Conservation (phyloP, 768 basidiomycete genomes). For the Suillus subluteus region DNA sequence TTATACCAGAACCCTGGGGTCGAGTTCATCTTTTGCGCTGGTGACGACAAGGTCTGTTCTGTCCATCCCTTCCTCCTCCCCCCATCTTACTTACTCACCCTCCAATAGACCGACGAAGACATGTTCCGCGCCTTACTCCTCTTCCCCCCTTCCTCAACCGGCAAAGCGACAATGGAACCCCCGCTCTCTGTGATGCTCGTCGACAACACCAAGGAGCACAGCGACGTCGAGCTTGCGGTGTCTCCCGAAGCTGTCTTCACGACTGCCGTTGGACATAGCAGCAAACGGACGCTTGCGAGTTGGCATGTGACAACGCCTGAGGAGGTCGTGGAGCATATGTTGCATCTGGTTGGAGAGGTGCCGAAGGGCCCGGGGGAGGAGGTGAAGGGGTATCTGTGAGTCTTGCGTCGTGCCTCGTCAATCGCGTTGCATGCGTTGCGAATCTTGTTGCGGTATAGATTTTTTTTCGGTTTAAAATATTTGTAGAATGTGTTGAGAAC, state of each 20-base stretch:
- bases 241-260: slow-evolving; percentile 79
- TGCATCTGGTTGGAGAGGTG: slow-evolving; percentile 55
- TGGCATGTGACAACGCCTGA: slow-evolving; percentile 93
- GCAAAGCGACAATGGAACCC: slow-evolving; percentile 53
- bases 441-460: background rate
- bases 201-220: slow-evolving; percentile 23
- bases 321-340: slow-evolving; percentile 83
- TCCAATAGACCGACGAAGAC: slow-evolving; percentile 88
- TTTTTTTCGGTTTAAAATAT: background rate
- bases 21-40: slow-evolving; percentile 96
- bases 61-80: background rate
- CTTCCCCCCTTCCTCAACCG: slow-evolving; percentile 46
- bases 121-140: slow-evolving; percentile 93
- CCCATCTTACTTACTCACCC: background rate
- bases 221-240: slow-evolving; percentile 63
- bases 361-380: slow-evolving; percentile 3
- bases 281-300: slow-evolving; percentile 85
- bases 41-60: slow-evolving; percentile 90
- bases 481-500: background rate
- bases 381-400: slow-evolving; percentile 3
- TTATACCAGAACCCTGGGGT: slow-evolving; percentile 92
- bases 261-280: slow-evolving; percentile 89
- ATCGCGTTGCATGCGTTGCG: background rate
- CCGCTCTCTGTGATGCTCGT: slow-evolving; percentile 55
- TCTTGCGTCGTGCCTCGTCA: background rate